phyloP scores from a whole-genome alignment of 1,284 basidiomycete species.

The Heliocybe sulcata region DNA sequence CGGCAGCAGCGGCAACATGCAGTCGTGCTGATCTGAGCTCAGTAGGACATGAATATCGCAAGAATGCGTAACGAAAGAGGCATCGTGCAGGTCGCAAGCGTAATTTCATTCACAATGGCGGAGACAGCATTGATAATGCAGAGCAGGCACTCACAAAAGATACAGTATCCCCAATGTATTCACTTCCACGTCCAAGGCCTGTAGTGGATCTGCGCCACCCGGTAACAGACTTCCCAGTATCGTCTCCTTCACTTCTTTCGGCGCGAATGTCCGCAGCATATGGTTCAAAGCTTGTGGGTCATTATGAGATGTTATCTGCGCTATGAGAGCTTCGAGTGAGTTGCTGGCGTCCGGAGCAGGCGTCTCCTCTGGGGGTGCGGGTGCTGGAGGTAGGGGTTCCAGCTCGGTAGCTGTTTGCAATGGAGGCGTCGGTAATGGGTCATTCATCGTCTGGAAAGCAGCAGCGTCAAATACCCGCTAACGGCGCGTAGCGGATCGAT shows the following conservation, averaged over 20 bases:
- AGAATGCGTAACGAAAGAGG: not conserved
- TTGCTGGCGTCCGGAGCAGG: not conserved
- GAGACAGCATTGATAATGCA: conserved; percentile 4
- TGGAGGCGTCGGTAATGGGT: not conserved
- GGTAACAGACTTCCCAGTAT: conserved; percentile 40
- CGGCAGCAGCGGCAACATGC: conserved; percentile 22
- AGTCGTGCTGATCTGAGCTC: conserved; percentile 44
- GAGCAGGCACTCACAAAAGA: conserved; percentile 49
- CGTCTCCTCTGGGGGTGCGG: not conserved
- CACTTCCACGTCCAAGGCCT: conserved; percentile 39
- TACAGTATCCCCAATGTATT: conserved; percentile 63
- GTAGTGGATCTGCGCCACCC: conserved; percentile 54
- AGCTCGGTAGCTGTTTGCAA: not conserved
- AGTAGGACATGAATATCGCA: not conserved
- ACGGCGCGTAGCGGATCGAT: too few species aligned
- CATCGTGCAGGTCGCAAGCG: not conserved
- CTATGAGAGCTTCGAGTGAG: conserved; percentile 32
- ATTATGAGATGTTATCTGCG: conserved; percentile 35
- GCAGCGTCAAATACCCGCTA: too few species aligned
- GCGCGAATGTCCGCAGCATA: conserved; percentile 31
- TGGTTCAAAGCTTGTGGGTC: conserved; percentile 29
- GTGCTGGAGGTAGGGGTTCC: not conserved
- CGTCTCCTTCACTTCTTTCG: conserved; percentile 39
- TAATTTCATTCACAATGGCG: not conserved
- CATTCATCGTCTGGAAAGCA: not conserved